Evolutionary conservation across 2,329 filamentous ascomycete genomes (phyloP), one percentile per base, ranked within the genome.

Genomic region (Cladosporium sp.): DNA sequence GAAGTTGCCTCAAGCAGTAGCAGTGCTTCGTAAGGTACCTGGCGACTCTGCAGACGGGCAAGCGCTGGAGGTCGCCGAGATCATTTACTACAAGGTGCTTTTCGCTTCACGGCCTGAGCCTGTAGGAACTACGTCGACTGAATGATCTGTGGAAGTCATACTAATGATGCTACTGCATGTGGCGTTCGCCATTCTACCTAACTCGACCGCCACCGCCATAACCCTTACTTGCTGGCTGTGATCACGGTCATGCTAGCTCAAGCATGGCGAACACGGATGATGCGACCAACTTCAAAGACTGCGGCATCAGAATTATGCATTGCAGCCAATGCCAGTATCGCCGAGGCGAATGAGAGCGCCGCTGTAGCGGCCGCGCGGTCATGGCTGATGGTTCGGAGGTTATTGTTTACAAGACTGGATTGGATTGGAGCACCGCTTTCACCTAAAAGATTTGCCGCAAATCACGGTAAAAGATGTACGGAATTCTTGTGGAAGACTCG

Each of bases 71-170:
- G 86, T 98, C 69, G 88, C 93, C 60, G 94, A 97, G 78, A 87
- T 98, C 71, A 84, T 98, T 69, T 90, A 89, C 81, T 91, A 90
- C 76, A 97, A 96, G 81, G 81, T 98, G 70, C 80, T 96, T 54
- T 98, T 98, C 78, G 89, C 89, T 21, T 86, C 85, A 67, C 84
- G 94, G 56, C 94, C 94, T 5, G 94, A 98, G 79, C 94, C 94
- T 54, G 91, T 97, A 63, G 81, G 81, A 54, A 76, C 56, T 2
- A 64, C 54, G 1, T n/a, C 49, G 18, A 63, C 49, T 10, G 60
- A 63, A 26, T 57, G 54, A 56, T 18, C 0, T 13, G n/a, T 0
- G 3, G 21, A 21, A 46, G 8, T 1, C 0, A 46, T 13, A 2
- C 13, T 11, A n/a, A 46, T 11, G 8, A 21, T 21, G n/a, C n/a